A percentile compares a stretch with the other conserved stretches of the same genome.
phyloP scores from a whole-genome alignment of 306 rosid species.

The Sicyos baderoa region DNA sequence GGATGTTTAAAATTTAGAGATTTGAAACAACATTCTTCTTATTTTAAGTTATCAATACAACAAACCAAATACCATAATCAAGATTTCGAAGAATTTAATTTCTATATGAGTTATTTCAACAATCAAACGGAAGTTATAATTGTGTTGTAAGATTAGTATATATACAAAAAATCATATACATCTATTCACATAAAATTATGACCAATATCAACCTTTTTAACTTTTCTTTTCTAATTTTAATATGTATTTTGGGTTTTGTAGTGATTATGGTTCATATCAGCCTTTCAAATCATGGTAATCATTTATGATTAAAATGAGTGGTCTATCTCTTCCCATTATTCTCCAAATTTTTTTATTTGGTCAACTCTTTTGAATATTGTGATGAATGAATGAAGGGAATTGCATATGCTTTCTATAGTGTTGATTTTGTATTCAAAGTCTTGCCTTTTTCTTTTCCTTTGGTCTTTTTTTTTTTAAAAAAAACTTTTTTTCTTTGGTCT shows the following conservation, averaged over 20 bases:
- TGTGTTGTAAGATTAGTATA: too few species aligned
- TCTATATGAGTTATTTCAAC: too few species aligned
- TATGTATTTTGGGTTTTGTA: not conserved
- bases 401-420: not conserved
- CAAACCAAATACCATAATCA: too few species aligned
- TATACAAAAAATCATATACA: too few species aligned
- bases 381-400: not conserved
- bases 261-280: not conserved
- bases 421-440: slow-evolving; percentile 7
- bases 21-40: too few species aligned
- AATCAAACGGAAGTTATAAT: too few species aligned
- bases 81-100: too few species aligned
- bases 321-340: not conserved
- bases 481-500: too few species aligned
- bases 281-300: not conserved
- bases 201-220: not conserved
- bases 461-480: too few species aligned
- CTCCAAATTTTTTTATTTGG: not conserved
- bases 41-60: too few species aligned
- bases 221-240: not conserved
- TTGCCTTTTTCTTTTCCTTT: not conserved
- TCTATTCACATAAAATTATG: not conserved
- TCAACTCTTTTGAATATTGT: not conserved
- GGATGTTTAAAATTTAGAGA: too few species aligned
- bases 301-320: not conserved